A percentile compares a stretch with the other conserved stretches of the same genome.
These are phyloP conservation scores for Isochrysis galbana DNA, from an alignment of 78 protist genomes.

Conservation along the genomic window DNA sequence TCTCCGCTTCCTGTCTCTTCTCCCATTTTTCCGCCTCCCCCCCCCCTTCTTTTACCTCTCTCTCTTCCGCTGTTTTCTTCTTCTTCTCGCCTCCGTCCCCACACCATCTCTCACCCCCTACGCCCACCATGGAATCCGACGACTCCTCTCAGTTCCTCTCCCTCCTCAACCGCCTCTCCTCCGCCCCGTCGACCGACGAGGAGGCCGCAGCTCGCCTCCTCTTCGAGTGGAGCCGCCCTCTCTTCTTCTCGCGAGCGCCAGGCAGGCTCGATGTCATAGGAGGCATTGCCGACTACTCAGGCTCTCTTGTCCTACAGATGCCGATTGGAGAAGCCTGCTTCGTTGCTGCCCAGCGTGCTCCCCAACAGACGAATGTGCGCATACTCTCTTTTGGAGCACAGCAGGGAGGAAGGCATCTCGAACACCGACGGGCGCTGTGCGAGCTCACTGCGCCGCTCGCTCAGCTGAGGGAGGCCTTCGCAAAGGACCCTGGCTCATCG, in stretches of 20 bases:
- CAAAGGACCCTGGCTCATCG: neutral
- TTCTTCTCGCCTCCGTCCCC: too few relatives aligned
- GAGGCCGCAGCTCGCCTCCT: neutral
- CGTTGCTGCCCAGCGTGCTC: neutral
- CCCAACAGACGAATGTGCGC: neutral
- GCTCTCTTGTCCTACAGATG: constrained; percentile 27
- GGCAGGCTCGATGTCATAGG: constrained; percentile 24
- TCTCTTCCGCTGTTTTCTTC: too few relatives aligned
- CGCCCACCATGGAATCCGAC: too few relatives aligned
- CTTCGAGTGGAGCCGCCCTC: neutral
- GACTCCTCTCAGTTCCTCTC: too few relatives aligned
- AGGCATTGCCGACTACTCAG: constrained; percentile 24
- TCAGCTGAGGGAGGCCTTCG: neutral
- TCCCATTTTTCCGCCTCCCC: too few relatives aligned
- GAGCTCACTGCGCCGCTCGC: neutral
- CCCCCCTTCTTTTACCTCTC: too few relatives aligned
- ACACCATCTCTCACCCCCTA: too few relatives aligned
- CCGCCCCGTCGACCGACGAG: too few relatives aligned
- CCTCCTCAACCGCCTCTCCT: too few relatives aligned
- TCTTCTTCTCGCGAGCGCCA: neutral
- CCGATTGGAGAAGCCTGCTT: neutral
- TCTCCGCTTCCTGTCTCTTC: too few relatives aligned
- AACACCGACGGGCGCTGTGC: neutral
- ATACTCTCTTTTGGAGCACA: neutral
- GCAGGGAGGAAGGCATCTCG: neutral